Evolutionary conservation across 2,329 filamentous ascomycete genomes (phyloP).

Genomic region (Beauveria rudraprayagi): DNA sequence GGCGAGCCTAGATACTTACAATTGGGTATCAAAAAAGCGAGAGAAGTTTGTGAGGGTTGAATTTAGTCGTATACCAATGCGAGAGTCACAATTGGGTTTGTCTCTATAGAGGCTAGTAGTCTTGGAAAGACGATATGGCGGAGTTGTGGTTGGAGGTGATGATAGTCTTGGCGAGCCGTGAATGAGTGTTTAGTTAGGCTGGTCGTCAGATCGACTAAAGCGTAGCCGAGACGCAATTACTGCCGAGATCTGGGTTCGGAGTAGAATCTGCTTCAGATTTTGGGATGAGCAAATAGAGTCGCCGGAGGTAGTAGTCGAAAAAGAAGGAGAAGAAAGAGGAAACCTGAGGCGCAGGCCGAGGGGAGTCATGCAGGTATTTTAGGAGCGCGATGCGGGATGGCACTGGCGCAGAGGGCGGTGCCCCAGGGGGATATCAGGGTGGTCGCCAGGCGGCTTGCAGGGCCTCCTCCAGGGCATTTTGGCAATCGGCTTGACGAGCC

Average conservation of each 20-base stretch:
- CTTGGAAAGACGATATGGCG: neutral
- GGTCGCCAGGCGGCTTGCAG: neutral
- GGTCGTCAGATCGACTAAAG: constrained; percentile 8
- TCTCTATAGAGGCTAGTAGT: neutral
- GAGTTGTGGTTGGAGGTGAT: neutral
- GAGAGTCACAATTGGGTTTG: neutral
- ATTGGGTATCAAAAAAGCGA: neutral
- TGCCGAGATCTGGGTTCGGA: neutral
- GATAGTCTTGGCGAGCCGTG: neutral
- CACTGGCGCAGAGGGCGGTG: constrained; percentile 14
- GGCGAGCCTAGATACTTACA: neutral
- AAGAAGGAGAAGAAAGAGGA: constrained; percentile 15
- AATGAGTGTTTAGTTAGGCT: neutral
- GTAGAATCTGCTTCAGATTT: neutral
- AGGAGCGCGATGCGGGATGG: constrained; percentile 13
- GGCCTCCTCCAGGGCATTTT: neutral
- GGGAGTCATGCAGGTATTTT: constrained; percentile 20
- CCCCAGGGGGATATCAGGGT: neutral
- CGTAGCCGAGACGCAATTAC: constrained; percentile 6
- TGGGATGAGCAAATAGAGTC: neutral
- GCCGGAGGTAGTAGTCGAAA: neutral
- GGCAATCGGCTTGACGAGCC: neutral
- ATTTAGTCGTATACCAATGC: neutral
- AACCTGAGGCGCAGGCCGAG: constrained; percentile 21
- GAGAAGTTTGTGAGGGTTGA: neutral